Evolutionary conservation across 2,329 filamentous ascomycete genomes (phyloP), one percentile per base, ranked within the genome.

Genomic region (Chrysoporthe deuterocubensis): DNA sequence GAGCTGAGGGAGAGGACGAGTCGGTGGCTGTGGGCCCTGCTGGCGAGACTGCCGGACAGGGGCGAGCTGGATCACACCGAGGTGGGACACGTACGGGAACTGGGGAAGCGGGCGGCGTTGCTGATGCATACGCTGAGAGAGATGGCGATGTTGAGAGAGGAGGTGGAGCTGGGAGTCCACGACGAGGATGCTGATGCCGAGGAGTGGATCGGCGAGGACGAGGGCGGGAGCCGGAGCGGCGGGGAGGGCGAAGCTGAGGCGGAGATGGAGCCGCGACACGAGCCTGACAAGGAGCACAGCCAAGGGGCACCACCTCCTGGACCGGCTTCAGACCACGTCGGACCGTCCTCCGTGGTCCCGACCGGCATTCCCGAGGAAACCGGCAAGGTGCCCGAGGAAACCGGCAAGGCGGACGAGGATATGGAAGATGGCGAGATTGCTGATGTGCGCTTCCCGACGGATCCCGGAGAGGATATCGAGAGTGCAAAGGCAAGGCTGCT

Each of bases 1-100:
- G 83, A 85, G 42, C 81, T 93, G 42, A 83, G 87, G 37, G 85
- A 87, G 73, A 86, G 89, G 60, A 89, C 92, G 4, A 94, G 93
- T 69, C 85, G 89, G 18, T 98, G 95, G 95, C 82, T 92, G 4
- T 97, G 94, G 94, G 89, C 91, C 0, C 78, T 97, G 67, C 82
- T 97, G 57, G 93, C 92, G 2, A 86, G 89, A 67, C 84, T 95
- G 68, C 90, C 92, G 0, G 91, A 92, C 46, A 81, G 88, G 11
- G 93, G 93, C 1, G 89, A 92, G 76, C 81, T 97, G 76, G 87
- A 88, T 69, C 91, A 92, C 71, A 86, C 89, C 56, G 91, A 96
- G 74, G 87, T 97, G 43, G 90, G 89, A 5, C 88, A 89, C 74
- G 82, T 97, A 40, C 85, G 95, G 62, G 92, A 96, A 67, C 77